Evolutionary conservation across 2,329 filamentous ascomycete genomes (phyloP).

Genomic region (Neoscytalidium dimidiatum): DNA sequence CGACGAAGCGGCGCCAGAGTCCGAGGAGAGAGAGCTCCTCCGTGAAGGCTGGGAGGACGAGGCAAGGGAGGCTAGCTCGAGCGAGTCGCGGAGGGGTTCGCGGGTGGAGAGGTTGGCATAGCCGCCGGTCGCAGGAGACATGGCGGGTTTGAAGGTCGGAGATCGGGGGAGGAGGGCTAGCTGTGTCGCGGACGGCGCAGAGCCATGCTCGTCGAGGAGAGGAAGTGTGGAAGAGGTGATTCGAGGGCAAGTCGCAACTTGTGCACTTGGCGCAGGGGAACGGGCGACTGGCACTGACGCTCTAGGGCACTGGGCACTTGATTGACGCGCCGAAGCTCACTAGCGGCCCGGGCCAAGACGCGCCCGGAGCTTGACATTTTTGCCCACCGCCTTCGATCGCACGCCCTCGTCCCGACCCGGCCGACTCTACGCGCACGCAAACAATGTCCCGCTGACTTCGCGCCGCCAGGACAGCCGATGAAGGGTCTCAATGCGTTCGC

Average conservation of each 20-base stretch:
- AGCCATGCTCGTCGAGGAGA: slow-evolving; percentile 17
- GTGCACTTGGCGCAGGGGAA: slow-evolving; percentile 20
- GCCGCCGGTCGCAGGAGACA: slow-evolving; percentile 32
- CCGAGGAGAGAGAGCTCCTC: slow-evolving; percentile 72
- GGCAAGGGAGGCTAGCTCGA: slow-evolving; percentile 93
- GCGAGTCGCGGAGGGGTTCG: slow-evolving; percentile 73
- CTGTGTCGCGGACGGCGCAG: neutral
- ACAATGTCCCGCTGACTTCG: slow-evolving; percentile 6
- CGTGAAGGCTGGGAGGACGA: slow-evolving; percentile 72
- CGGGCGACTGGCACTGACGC: too few relatives aligned
- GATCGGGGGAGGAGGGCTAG: slow-evolving; percentile 2
- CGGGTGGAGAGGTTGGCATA: slow-evolving; percentile 33
- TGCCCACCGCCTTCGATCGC: neutral
- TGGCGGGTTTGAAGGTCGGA: slow-evolving; percentile 26
- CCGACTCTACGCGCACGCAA: neutral
- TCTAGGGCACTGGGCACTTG: neutral
- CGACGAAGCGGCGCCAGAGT: slow-evolving; percentile 89
- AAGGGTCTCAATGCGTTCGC: slow-evolving; percentile 3
- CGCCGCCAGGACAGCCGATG: slow-evolving; percentile 1
- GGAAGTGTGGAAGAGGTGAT: neutral
- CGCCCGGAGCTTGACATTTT: neutral
- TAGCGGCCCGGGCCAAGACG: neutral
- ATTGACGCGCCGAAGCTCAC: slow-evolving; percentile 6
- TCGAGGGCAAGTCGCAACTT: neutral
- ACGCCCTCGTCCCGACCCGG: neutral